Percentiles rank a stretch among this genome's conserved stretches.
phyloP scores from a whole-genome alignment of 1,284 basidiomycete genomes.

The Heliocybe sulcata region DNA sequence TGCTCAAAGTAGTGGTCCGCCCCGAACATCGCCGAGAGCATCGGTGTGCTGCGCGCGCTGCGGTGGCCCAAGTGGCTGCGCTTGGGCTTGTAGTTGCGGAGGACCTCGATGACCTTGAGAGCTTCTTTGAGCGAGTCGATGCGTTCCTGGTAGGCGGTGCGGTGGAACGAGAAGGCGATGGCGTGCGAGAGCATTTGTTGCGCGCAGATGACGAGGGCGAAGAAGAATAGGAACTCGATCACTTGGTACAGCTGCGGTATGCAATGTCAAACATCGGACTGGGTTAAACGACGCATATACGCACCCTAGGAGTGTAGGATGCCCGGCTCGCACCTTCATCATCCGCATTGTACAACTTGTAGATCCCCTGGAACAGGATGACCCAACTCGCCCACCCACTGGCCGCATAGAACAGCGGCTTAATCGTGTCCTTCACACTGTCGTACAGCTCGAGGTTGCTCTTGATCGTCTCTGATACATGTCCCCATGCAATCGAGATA shows the following conservation, averaged over 20 bases:
- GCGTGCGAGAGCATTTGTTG: slow-evolving; percentile 63
- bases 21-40: slow-evolving; percentile 20
- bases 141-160: slow-evolving; percentile 69
- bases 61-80: slow-evolving; percentile 19
- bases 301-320: slow-evolving; percentile 41
- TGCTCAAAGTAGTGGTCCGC: slow-evolving; percentile 15
- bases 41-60: slow-evolving; percentile 28
- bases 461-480: slow-evolving; percentile 64
- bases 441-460: slow-evolving; percentile 59
- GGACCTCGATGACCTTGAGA: slow-evolving; percentile 58
- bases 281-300: slow-evolving; percentile 14
- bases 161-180: slow-evolving; percentile 70
- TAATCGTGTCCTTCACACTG: slow-evolving; percentile 58
- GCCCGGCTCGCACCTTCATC: slow-evolving; percentile 40
- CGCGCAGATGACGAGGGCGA: slow-evolving; percentile 48
- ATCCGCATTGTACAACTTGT: slow-evolving; percentile 38
- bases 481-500: slow-evolving; percentile 61
- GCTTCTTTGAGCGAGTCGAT: slow-evolving; percentile 48
- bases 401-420: slow-evolving; percentile 61
- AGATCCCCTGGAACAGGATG: slow-evolving; percentile 61
- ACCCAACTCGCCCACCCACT: slow-evolving; percentile 64
- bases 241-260: slow-evolving; percentile 39
- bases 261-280: slow-evolving; percentile 1
- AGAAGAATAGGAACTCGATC: slow-evolving; percentile 66
- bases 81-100: slow-evolving; percentile 68